Conservation (phyloP, 768 basidiomycete genomes). For the Boletus rubroflammeus region DNA sequence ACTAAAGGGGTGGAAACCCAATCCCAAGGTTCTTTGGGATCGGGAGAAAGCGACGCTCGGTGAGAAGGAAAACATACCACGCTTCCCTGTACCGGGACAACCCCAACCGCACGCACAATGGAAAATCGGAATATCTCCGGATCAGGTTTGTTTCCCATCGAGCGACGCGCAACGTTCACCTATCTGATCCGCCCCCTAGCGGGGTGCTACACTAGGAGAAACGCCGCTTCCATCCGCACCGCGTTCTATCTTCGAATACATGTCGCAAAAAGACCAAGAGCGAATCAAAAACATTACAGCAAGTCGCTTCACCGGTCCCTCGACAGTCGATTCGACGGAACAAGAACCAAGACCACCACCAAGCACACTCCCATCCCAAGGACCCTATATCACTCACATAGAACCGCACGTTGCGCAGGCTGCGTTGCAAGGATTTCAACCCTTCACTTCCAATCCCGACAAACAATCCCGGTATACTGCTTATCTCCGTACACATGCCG, state of each 20-base stretch:
- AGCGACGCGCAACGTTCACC: not conserved
- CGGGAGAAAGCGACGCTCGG: slow-evolving; percentile 34
- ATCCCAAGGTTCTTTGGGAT: slow-evolving; percentile 77
- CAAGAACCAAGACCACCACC: slow-evolving; percentile 20
- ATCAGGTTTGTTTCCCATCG: slow-evolving; percentile 51
- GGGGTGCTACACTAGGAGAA: slow-evolving; percentile 83
- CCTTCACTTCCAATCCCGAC: slow-evolving; percentile 68
- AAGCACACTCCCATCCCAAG: slow-evolving; percentile 20
- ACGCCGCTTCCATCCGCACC: slow-evolving; percentile 62
- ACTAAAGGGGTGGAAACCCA: slow-evolving; percentile 80
- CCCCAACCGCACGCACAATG: slow-evolving; percentile 44
- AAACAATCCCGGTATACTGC: slow-evolving; percentile 85
- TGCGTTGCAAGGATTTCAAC: slow-evolving; percentile 86
- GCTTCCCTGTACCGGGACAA: slow-evolving; percentile 19
- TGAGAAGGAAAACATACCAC: slow-evolving; percentile 45
- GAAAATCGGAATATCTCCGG: slow-evolving; percentile 63
- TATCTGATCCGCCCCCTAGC: slow-evolving; percentile 42
- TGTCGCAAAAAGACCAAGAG: slow-evolving; percentile 89
- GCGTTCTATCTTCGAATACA: slow-evolving; percentile 89
- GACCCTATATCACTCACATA: slow-evolving; percentile 49
- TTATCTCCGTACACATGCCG: slow-evolving; percentile 74
- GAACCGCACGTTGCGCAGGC: slow-evolving; percentile 82
- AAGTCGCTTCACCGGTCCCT: slow-evolving; percentile 21
- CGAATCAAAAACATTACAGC: slow-evolving; percentile 64
- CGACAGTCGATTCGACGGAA: slow-evolving; percentile 26